Conservation (phyloP, 106 monocot species). For the Dioscorea dumetorum region DNA sequence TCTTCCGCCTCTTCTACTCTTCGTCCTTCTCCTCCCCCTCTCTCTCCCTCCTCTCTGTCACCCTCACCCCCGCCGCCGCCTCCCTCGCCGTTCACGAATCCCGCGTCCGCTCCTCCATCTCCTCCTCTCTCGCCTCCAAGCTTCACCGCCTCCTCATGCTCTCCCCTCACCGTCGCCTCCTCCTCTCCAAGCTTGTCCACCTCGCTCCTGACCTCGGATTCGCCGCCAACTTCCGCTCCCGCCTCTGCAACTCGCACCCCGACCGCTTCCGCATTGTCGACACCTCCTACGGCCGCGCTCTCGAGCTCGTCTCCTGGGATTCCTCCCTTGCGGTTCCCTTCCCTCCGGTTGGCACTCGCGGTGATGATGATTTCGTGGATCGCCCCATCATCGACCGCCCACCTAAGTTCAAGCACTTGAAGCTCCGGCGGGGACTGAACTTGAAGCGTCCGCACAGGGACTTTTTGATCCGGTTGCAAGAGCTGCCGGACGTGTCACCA, state of each 20-base stretch:
- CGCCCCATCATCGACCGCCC: constrained; percentile 60
- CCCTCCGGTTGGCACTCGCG: constrained; percentile 3
- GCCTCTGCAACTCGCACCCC: constrained; percentile 57
- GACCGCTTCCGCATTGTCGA: constrained; percentile 52
- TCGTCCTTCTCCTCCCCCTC: constrained; percentile 19
- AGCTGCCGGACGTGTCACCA: constrained; percentile 50
- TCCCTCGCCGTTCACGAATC: constrained; percentile 33
- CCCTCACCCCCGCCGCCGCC: constrained; percentile 59
- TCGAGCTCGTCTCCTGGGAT: constrained; percentile 43
- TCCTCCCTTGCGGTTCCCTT: constrained; percentile 17
- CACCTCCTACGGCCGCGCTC: constrained; percentile 66
- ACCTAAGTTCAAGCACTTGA: constrained; percentile 53
- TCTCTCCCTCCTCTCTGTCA: constrained; percentile 33
- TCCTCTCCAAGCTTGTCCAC: constrained; percentile 77
- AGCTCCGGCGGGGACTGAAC: constrained; percentile 58
- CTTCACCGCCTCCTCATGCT: constrained; percentile 73
- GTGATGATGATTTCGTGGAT: constrained; percentile 15
- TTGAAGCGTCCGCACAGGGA: constrained; percentile 62
- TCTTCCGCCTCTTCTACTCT: constrained; percentile 67
- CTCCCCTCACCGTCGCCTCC: constrained; percentile 31
- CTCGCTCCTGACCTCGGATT: constrained; percentile 83
- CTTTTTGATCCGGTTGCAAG: constrained; percentile 52
- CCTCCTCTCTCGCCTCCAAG: constrained; percentile 49
- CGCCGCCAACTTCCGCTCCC: constrained; percentile 57
- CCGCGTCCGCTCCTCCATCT: constrained; percentile 18